Evolutionary conservation across 2,329 filamentous ascomycete genomes (phyloP).

Genomic region (Penicillium sp.): DNA sequence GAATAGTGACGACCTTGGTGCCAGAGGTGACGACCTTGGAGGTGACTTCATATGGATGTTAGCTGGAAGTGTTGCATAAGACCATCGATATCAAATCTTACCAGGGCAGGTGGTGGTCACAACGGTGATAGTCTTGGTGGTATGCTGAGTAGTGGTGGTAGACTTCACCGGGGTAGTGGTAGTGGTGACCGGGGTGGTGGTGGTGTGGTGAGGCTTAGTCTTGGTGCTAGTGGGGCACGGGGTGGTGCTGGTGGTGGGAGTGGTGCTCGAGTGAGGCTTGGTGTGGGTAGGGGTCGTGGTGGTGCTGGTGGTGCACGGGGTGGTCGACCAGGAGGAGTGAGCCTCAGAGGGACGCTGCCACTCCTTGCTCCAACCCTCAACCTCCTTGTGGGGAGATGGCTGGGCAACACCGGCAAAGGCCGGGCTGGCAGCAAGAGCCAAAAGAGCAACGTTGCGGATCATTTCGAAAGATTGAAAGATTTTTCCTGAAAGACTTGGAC

Average conservation of each 20-base stretch:
- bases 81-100: constrained; percentile 17
- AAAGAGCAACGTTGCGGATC: constrained; percentile 36
- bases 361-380: background rate
- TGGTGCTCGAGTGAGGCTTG: constrained; percentile 10
- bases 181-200: constrained; percentile 2
- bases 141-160: constrained; percentile 11
- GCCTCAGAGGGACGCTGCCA: background rate
- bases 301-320: constrained; percentile 11
- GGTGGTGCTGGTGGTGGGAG: background rate
- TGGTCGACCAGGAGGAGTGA: constrained; percentile 4
- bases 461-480: constrained; percentile 28
- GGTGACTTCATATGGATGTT: constrained; percentile 21
- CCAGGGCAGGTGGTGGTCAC: constrained; percentile 37
- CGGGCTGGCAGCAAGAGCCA: constrained; percentile 36
- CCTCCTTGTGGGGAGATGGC: constrained; percentile 3
- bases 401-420: constrained; percentile 36
- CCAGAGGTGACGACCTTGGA: constrained; percentile 30
- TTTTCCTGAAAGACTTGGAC: constrained; percentile 17
- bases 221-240: constrained; percentile 7
- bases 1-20: constrained; percentile 26
- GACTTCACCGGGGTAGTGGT: constrained; percentile 13
- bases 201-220: background rate
- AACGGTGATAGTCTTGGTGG: constrained; percentile 33
- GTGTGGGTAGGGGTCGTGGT: constrained; percentile 5
- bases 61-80: background rate